phyloP scores from a whole-genome alignment of 2,329 filamentous ascomycete genomes.

The Neonectria sp. region DNA sequence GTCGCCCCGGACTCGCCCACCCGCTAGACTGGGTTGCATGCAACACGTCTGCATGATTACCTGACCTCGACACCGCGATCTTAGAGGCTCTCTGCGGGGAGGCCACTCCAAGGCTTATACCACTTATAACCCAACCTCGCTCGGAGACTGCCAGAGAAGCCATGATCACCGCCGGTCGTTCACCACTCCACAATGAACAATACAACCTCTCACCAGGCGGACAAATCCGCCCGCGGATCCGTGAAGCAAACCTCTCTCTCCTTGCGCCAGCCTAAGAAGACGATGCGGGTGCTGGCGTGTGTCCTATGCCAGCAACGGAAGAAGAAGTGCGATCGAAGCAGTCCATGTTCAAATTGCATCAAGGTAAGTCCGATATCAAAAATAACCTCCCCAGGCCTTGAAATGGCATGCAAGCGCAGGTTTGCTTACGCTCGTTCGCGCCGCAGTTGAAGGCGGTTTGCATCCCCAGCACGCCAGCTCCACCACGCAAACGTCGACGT shows the following conservation, averaged over 20 bases:
- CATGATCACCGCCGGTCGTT: neutral
- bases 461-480: slow-evolving; percentile 48
- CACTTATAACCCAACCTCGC: slow-evolving; percentile 6
- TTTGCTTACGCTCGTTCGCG: neutral
- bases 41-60: slow-evolving; percentile 13
- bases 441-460: slow-evolving; percentile 45
- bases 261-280: slow-evolving; percentile 35
- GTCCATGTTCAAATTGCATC: slow-evolving; percentile 50
- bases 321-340: slow-evolving; percentile 52
- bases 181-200: slow-evolving; percentile 11
- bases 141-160: neutral
- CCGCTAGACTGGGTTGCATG: neutral
- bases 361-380: slow-evolving; percentile 36
- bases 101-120: neutral
- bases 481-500: slow-evolving; percentile 48
- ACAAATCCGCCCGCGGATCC: slow-evolving; percentile 18
- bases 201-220: slow-evolving; percentile 9
- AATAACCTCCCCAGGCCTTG: too few species aligned
- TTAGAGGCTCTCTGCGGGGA: slow-evolving; percentile 16
- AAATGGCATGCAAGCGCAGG: neutral
- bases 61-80: slow-evolving; percentile 6
- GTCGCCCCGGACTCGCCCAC: neutral
- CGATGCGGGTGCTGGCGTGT: slow-evolving; percentile 41
- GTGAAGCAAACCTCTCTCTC: slow-evolving; percentile 27
- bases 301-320: slow-evolving; percentile 52